Conservation (phyloP, 768 basidiomycete species). For the Sporobolomyces pararoseus region DNA sequence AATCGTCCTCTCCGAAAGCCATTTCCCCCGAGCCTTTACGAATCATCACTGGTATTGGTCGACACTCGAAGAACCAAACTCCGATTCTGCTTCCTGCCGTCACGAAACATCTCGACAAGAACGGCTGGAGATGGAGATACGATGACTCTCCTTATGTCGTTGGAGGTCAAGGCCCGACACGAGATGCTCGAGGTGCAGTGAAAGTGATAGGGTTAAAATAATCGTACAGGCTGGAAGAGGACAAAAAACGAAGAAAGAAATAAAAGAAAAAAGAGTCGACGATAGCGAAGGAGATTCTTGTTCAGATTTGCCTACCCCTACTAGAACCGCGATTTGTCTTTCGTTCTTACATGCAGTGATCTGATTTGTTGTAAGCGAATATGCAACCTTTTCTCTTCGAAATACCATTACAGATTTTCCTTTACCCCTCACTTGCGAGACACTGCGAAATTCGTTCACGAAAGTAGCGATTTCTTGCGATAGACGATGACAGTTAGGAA, state of each 20-base stretch:
- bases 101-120: slow-evolving; percentile 40
- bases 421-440: too few relatives aligned
- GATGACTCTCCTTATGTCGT: slow-evolving; percentile 31
- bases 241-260: too few relatives aligned
- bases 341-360: not conserved
- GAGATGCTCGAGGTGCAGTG: slow-evolving; percentile 13
- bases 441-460: too few relatives aligned
- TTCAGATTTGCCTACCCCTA: too few relatives aligned
- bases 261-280: too few relatives aligned
- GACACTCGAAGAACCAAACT: slow-evolving; percentile 38
- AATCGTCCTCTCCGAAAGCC: slow-evolving; percentile 5
- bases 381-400: not conserved
- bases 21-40: slow-evolving; percentile 27
- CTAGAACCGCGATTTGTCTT: too few relatives aligned
- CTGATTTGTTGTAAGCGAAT: slow-evolving; percentile 6
- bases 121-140: slow-evolving; percentile 42
- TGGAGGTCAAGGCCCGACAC: not conserved
- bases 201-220: slow-evolving; percentile 15
- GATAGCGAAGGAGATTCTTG: too few relatives aligned
- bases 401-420: not conserved
- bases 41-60: slow-evolving; percentile 45
- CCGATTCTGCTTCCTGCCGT: slow-evolving; percentile 44
- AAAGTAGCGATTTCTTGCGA: too few relatives aligned
- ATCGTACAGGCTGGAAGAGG: too few relatives aligned
- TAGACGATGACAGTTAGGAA: too few relatives aligned